phyloP scores from a whole-genome alignment of 345 rosid species.

The Erysimum cheiranthoides region DNA sequence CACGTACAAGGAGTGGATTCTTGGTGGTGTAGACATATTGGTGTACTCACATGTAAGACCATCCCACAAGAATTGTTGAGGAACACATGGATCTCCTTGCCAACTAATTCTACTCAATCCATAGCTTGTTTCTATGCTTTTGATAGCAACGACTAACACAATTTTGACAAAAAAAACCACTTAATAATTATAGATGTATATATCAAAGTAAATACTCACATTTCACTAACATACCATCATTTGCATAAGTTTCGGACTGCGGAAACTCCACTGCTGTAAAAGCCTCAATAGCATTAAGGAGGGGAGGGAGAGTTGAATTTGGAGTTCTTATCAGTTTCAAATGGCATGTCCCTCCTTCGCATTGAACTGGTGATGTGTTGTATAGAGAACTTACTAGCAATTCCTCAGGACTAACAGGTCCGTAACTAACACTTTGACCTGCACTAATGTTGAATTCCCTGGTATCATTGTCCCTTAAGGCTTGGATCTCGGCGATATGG shows the following conservation, averaged over 20 bases:
- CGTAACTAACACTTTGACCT: conserved; percentile 33
- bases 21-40: conserved; percentile 41
- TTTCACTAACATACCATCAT: conserved; percentile 25
- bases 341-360: conserved; percentile 19
- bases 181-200: neutral
- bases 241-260: conserved; percentile 31
- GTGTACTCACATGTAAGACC: conserved; percentile 54
- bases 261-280: conserved; percentile 27
- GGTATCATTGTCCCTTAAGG: conserved; percentile 16
- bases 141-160: conserved; percentile 52
- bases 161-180: neutral
- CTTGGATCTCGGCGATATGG: conserved; percentile 35
- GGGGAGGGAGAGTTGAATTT: conserved; percentile 44
- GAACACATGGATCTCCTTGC: conserved; percentile 80
- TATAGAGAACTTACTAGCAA: neutral
- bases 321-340: conserved; percentile 34
- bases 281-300: conserved; percentile 43
- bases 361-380: conserved; percentile 24
- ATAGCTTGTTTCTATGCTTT: conserved; percentile 47
- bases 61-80: conserved; percentile 53
- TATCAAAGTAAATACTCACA: conserved; percentile 8
- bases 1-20: conserved; percentile 44
- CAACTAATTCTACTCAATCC: conserved; percentile 48
- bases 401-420: conserved; percentile 33
- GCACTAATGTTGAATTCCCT: conserved; percentile 37